Percentiles rank a stretch among this genome's conserved stretches.
Evolutionary conservation across 129 eudicot genomes (phyloP).

Genomic region (Kitagawia praeruptora): DNA sequence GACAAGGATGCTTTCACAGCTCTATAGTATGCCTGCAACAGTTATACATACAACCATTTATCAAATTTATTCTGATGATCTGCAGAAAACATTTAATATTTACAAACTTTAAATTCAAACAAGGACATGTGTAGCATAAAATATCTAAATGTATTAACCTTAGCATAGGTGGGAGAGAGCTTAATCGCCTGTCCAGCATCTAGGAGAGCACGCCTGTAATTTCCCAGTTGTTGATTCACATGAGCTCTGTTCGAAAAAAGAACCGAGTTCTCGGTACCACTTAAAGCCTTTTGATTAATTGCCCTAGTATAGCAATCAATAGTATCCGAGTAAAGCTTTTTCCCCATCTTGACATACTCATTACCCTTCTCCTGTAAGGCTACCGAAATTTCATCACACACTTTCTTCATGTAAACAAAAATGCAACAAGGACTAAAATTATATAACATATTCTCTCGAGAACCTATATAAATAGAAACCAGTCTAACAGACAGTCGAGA

Average conservation of each 20-base stretch:
- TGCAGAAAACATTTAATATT: neutral
- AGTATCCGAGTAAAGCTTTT: constrained; percentile 72
- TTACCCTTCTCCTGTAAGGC: too few relatives aligned
- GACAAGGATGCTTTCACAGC: constrained; percentile 77
- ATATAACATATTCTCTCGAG: too few relatives aligned
- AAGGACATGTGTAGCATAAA: neutral
- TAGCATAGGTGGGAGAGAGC: constrained; percentile 58
- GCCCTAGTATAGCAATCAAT: constrained; percentile 85
- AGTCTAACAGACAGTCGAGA: too few relatives aligned
- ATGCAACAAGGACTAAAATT: too few relatives aligned
- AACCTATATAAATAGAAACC: too few relatives aligned
- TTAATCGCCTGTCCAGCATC: constrained; percentile 94
- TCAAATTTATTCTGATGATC: neutral
- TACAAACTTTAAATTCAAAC: neutral
- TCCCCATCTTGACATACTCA: too few relatives aligned
- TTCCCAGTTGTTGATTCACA: constrained; percentile 76
- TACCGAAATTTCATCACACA: too few relatives aligned
- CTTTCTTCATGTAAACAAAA: too few relatives aligned
- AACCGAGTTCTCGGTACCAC: constrained; percentile 53
- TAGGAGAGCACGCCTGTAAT: constrained; percentile 71
- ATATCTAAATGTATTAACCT: constrained; percentile 34
- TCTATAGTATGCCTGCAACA: constrained; percentile 63
- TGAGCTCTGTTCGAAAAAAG: constrained; percentile 85
- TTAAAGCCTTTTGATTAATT: constrained; percentile 73
- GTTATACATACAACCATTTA: constrained; percentile 4